Base-by-base conservation (phyloP, 1,284 basidiomycete species). In the Agroathelia rolfsii region DNA sequence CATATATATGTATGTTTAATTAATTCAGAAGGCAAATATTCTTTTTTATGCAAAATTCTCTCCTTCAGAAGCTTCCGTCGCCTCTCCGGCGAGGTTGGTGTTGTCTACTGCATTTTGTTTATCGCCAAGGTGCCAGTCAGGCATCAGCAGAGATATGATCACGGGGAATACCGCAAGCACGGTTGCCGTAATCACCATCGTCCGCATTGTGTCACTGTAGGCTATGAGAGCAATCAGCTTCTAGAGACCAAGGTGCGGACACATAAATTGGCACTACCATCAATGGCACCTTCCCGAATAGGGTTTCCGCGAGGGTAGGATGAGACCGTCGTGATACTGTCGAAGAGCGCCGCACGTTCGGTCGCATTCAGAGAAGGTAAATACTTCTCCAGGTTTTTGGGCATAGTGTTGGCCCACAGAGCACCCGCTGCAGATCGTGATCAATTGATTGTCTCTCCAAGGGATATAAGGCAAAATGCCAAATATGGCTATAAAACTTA, bases 371-470 rank as follows among this genome's bases (percentile, higher is more conserved):
- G 36, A 36, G 44, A 48, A 1, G 69, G 58, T 15, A 79, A 55
- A 40, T 67, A 54, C 39, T 54, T 49, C 20, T 46, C 56, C 12
- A 81, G 59, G 37, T 67, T 61, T 0, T 37, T 35, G 8, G 76
- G 76, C 64, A 72, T 65, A 29, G 54, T 56, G 37, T 62, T 60
- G 28, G 61, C 55, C 59, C 69, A 72, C 43, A 72, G 61, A 35
- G 67, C 62, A 11, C 62, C 61, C 3, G 61, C 63, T 59, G 31
- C 27, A 28, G n/a, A n/a, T n/a, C n/a, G n/a, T n/a, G n/a, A n/a
- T n/a, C n/a, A n/a, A n/a, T n/a, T n/a, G n/a, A n/a, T n/a, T n/a
- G n/a, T n/a, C n/a, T n/a, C n/a, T n/a, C n/a, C n/a, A n/a, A n/a
- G n/a, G n/a, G n/a, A n/a, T n/a, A n/a, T n/a, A n/a, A n/a, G n/a